These are phyloP conservation scores for Abortiporus biennis DNA, from an alignment of 1,284 basidiomycete species.

Conservation along the genomic window DNA sequence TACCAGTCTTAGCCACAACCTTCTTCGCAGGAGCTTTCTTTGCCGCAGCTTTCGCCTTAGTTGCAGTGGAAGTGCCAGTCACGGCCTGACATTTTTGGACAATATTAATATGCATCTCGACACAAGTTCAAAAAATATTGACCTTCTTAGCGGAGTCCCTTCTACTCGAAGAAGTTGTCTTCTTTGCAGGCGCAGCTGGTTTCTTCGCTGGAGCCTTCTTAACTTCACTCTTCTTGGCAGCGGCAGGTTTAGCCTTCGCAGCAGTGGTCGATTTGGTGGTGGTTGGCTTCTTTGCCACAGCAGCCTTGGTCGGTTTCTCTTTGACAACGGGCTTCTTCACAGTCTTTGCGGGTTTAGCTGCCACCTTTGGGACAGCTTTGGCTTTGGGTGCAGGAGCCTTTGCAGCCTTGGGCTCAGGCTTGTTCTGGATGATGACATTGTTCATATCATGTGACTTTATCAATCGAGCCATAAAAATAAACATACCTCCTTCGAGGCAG, in stretches of 20 bases:
- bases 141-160: conserved; percentile 54
- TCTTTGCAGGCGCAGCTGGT: conserved; percentile 37
- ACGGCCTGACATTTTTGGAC: conserved; percentile 30
- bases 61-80: conserved; percentile 37
- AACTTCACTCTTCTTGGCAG: conserved; percentile 22
- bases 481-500: conserved; percentile 64
- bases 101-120: conserved; percentile 1
- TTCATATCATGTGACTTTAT: conserved; percentile 11
- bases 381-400: conserved; percentile 10
- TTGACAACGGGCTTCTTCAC: conserved; percentile 19
- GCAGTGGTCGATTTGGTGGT: conserved; percentile 17
- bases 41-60: conserved; percentile 26
- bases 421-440: conserved; percentile 46
- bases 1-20: conserved; percentile 14
- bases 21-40: conserved; percentile 31
- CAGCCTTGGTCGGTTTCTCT: conserved; percentile 14
- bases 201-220: conserved; percentile 39
- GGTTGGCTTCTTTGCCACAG: conserved; percentile 21
- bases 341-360: conserved; percentile 17
- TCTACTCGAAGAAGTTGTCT: conserved; percentile 38
- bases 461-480: conserved; percentile 3
- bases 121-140: background rate
- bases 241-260: conserved; percentile 19
- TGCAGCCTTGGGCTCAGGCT: conserved; percentile 35
- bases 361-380: conserved; percentile 19